Conservation (phyloP, 2,329 filamentous ascomycete genomes). For the Fusarium irregulare region DNA sequence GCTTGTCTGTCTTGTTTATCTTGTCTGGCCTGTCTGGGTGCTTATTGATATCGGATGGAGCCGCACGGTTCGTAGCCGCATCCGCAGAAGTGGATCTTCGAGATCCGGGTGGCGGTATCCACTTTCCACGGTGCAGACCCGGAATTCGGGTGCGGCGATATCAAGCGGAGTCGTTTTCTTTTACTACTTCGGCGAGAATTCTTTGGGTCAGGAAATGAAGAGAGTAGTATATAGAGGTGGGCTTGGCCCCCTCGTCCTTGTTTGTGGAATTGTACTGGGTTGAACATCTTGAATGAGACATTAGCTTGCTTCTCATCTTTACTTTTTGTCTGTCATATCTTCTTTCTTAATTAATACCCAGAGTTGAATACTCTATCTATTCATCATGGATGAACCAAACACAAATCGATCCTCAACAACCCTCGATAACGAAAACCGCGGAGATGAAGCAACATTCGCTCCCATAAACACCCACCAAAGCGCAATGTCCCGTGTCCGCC, state of each 20-base stretch:
- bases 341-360: neutral
- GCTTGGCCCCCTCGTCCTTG: neutral
- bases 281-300: slow-evolving; percentile 21
- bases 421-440: slow-evolving; percentile 19
- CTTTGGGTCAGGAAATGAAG: neutral
- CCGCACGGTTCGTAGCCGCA: slow-evolving; percentile 38
- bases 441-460: slow-evolving; percentile 36
- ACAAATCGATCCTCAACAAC: slow-evolving; percentile 37
- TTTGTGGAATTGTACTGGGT: neutral
- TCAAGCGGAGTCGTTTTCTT: slow-evolving; percentile 1
- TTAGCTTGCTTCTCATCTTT: slow-evolving; percentile 23
- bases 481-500: slow-evolving; percentile 32
- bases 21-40: neutral
- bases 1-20: neutral
- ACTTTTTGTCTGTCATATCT: neutral
- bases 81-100: slow-evolving; percentile 1
- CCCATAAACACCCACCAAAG: slow-evolving; percentile 40
- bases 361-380: neutral
- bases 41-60: slow-evolving; percentile 24
- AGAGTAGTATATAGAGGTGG: slow-evolving; percentile 36
- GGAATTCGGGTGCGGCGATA: slow-evolving; percentile 31
- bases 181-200: neutral
- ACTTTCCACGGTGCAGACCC: slow-evolving; percentile 32
- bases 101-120: slow-evolving; percentile 11
- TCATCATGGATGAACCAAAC: slow-evolving; percentile 26